Evolutionary conservation across 2,329 filamentous ascomycete species (phyloP).

Genomic region (Cordyceps fumosorosea): DNA sequence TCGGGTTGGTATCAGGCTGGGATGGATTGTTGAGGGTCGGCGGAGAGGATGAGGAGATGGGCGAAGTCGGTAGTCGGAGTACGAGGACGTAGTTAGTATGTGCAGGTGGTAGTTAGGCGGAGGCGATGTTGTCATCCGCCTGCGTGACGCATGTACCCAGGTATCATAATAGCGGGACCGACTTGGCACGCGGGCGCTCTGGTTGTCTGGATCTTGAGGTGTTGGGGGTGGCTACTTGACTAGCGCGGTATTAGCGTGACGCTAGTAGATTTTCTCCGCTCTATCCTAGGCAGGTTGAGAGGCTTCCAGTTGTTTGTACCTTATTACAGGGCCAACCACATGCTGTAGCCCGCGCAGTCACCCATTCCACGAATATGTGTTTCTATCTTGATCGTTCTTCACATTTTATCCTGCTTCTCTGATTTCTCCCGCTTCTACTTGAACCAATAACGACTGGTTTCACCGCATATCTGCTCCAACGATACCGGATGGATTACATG

Average conservation of each 20-base stretch:
- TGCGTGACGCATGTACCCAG: background rate
- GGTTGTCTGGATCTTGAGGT: background rate
- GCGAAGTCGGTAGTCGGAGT: background rate
- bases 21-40: background rate
- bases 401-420: no score
- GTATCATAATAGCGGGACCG: background rate
- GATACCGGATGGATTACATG: background rate
- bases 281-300: no score
- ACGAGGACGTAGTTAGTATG: background rate
- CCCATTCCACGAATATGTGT: no score
- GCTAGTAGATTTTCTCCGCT: no score
- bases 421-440: no score
- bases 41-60: slow-evolving; percentile 8
- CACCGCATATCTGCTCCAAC: background rate
- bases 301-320: no score
- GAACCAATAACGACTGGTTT: background rate
- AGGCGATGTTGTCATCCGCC: slow-evolving; percentile 18
- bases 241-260: no score
- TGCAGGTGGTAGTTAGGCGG: background rate
- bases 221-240: background rate
- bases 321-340: no score
- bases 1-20: background rate
- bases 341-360: no score
- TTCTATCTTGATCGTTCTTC: no score
- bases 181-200: slow-evolving; percentile 3